Evolutionary conservation across 2,329 filamentous ascomycete genomes (phyloP), one percentile per base, ranked within the genome.

Genomic region (Colletotrichum noveboracense): DNA sequence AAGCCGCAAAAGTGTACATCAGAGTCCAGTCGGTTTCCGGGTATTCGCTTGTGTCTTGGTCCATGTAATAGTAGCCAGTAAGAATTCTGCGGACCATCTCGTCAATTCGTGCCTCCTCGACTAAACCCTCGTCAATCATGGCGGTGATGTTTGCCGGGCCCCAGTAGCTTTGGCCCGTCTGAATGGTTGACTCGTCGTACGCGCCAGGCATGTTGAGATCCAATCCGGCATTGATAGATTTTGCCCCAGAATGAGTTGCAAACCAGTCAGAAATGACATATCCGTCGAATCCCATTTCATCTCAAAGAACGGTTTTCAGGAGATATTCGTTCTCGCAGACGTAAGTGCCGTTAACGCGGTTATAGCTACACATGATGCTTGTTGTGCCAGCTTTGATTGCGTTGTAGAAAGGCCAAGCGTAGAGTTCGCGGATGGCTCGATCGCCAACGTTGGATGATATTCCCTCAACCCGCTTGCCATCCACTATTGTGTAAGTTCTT

Each of bases 201-300:
- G 93, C 86, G 6, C 94, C 94, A 0, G 94, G 94, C 94, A 96
- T 96, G 3, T 92, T 92, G 94, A 96, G 95, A 81, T 96, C 94
- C 76, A 96, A 82, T 36, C 95, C 95, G 21, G 91, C 90, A 76
- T 93, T 88, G 30, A 94, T 92, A 58, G 89, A 89, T 7, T 88
- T 88, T 7, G 92, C 90, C 75, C 94, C 94, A 26, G 91, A 91
- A 84, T 96, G 94, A 80, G 96, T 94, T 3, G 93, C 95, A 78
- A 89, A 87, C 95, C 95, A 96, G 83, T 97, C 95, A 67, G 82
- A 87, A 82, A 89, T 84, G 48, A 88, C 81, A 67, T 87, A 87
- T 5, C 86, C 94, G 89, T 80, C 92, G 88, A 96, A 96, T 14
- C 93, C 94, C 12, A 97, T 88, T 82, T 95, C 93, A 12, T 88